phyloP scores from a whole-genome alignment of 345 rosid genomes.

The Citropsis articulata region DNA sequence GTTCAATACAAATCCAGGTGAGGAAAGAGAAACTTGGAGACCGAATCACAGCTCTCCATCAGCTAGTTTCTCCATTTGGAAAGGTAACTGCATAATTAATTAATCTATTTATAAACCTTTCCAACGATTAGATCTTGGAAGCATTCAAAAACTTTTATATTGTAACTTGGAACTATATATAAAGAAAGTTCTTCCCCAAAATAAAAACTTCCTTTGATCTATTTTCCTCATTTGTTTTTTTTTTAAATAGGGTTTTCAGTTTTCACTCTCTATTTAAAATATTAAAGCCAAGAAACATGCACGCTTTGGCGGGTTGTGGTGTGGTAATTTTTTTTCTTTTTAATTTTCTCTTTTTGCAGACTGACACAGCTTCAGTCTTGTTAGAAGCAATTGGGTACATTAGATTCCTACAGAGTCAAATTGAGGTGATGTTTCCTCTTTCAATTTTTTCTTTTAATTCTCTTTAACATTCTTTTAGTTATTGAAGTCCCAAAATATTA shows the following conservation, averaged over 20 bases:
- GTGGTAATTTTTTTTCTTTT: conserved; percentile 27
- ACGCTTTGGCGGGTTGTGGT: conserved; percentile 37
- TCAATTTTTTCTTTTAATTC: conserved; percentile 19
- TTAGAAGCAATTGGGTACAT: conserved; percentile 98
- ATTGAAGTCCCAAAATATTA: conserved; percentile 17
- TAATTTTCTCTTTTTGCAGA: conserved; percentile 58
- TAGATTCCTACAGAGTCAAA: conserved; percentile 99
- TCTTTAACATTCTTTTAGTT: conserved; percentile 18
- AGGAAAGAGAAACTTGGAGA: conserved; percentile 93
- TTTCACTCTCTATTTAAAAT: conserved; percentile 14
- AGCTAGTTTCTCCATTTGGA: conserved; percentile 96
- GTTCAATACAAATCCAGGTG: conserved; percentile 40
- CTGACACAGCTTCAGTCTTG: conserved; percentile 99
- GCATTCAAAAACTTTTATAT: background rate
- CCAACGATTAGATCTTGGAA: background rate
- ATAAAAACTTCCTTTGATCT: background rate
- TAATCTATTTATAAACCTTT: background rate
- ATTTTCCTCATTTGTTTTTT: conserved; percentile 6
- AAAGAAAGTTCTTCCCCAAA: conserved; percentile 11
- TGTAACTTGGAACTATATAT: conserved; percentile 10
- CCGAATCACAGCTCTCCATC: conserved; percentile 88
- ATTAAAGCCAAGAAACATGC: conserved; percentile 21
- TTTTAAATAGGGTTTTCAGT: conserved; percentile 3
- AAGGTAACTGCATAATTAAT: conserved; percentile 45
- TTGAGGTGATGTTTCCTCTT: conserved; percentile 65